Evolutionary conservation across 345 rosid species (phyloP), one percentile per base, ranked within the genome.

Genomic region (Lumnitzera littorea): DNA sequence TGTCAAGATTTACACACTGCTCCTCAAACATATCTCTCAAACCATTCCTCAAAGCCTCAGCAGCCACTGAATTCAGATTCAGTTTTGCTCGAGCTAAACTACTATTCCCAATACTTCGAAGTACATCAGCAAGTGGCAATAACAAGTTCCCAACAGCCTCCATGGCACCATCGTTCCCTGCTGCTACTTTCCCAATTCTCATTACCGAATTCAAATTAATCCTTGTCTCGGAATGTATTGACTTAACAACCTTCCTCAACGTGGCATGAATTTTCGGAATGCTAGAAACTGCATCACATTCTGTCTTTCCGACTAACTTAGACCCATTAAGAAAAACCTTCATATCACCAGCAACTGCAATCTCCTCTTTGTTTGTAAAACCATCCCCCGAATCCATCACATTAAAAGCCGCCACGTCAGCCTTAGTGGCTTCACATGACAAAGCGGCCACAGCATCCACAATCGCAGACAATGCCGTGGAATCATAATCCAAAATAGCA

Each of bases 251-350:
- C 61, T 71, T 85, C 58, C 98, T 76, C 57, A 92, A 69, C 20
- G 74, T 78, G 27, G 91, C 98, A 60, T 78, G 78, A 50, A 77
- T 63, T 62, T 74, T 65, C 4, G 83, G 88, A 57, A 80, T 80
- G 46, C 76, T 67, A 11, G 74, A 68, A 68, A 94, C 56, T 13
- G 70, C 78, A 47, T 78, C 73, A 12, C 41, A 69, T 31, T 74
- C 58, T 12, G 54, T 46, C 53, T 77, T 76, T 3, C 84, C 87
- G 27, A 71, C 84, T 67, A 76, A 61, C 77, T 84, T 83, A 51
- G 89, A 94, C 20, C 91, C 89, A 58, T 74, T 84, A 2, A 90
- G 82, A 76, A 90, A 71, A 57, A 87, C 80, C 74, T 76, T 86
- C 70, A 87, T 63, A 70, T 90, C 99, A 68, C 82, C 72, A 13